Conservation (phyloP, 306 rosid species). For the Malus sieversii region DNA sequence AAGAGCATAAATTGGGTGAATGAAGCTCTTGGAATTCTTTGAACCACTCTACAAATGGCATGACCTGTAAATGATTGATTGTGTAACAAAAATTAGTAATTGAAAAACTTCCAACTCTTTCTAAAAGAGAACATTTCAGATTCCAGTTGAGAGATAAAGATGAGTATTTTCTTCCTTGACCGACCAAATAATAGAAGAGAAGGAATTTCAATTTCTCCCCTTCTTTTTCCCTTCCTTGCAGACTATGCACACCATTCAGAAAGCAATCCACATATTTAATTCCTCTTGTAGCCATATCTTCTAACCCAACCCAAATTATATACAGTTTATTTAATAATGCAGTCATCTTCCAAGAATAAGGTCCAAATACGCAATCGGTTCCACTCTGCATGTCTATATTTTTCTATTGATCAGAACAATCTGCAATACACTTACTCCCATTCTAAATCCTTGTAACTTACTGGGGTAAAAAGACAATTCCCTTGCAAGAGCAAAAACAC, state of each 20-base stretch:
- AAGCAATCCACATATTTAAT: conserved; percentile 84
- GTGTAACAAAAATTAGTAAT: too few relatives aligned
- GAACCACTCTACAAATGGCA: too few relatives aligned
- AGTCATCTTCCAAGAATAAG: neutral
- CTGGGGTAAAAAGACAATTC: too few relatives aligned
- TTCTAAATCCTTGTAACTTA: neutral
- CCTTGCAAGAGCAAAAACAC: neutral
- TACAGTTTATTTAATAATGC: neutral
- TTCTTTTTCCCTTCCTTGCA: neutral
- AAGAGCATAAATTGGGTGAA: too few relatives aligned
- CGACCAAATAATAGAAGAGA: neutral
- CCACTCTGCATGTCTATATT: neutral
- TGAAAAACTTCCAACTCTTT: too few relatives aligned
- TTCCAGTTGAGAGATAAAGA: too few relatives aligned
- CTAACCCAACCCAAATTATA: conserved; percentile 13
- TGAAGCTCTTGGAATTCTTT: too few relatives aligned
- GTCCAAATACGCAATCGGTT: neutral
- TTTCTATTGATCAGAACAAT: neutral
- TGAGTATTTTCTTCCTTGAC: too few relatives aligned
- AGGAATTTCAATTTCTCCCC: neutral
- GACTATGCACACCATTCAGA: neutral
- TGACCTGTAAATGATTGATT: too few relatives aligned
- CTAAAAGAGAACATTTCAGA: too few relatives aligned
- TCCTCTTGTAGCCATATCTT: conserved; percentile 84
- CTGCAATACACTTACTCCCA: neutral